These are phyloP conservation scores for Candolleomyces aberdarensis DNA, from an alignment of 768 basidiomycete genomes.

Conservation along the genomic window DNA sequence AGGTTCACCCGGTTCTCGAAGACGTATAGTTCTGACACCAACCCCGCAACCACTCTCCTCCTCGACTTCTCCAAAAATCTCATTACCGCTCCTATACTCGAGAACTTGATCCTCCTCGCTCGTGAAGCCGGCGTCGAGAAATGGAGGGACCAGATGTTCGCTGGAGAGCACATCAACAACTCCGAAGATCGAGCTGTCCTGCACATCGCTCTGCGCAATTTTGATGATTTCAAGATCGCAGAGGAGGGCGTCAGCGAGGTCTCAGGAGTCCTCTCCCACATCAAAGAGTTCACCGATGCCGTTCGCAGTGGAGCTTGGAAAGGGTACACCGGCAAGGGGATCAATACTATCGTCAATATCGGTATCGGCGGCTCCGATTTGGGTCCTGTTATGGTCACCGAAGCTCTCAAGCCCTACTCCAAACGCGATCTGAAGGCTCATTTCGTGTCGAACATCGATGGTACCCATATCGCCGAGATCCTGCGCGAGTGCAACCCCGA, in stretches of 20 bases:
- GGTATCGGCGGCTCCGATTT: slow-evolving; percentile 98
- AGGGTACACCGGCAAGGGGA: slow-evolving; percentile 95
- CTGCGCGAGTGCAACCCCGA: slow-evolving; percentile 80
- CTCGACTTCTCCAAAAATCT: slow-evolving; percentile 98
- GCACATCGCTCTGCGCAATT: slow-evolving; percentile 88
- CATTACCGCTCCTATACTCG: slow-evolving; percentile 81
- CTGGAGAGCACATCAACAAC: slow-evolving; percentile 97
- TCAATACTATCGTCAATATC: slow-evolving; percentile 95
- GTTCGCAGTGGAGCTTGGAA: slow-evolving; percentile 90
- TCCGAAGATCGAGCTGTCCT: slow-evolving; percentile 97
- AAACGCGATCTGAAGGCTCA: slow-evolving; percentile 83
- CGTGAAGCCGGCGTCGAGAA: slow-evolving; percentile 84
- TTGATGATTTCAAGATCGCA: slow-evolving; percentile 69
- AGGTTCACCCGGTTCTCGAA: slow-evolving; percentile 86
- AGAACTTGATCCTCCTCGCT: slow-evolving; percentile 73
- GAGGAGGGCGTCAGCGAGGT: slow-evolving; percentile 87
- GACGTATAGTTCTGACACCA: slow-evolving; percentile 64
- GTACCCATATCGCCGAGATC: slow-evolving; percentile 93
- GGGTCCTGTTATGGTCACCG: slow-evolving; percentile 98
- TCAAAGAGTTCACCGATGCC: slow-evolving; percentile 82
- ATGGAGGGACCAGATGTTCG: slow-evolving; percentile 89
- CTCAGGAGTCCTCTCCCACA: slow-evolving; percentile 79
- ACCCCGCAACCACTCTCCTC: slow-evolving; percentile 75
- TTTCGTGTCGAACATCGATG: slow-evolving; percentile 98
- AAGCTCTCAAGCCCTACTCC: slow-evolving; percentile 91